phyloP scores from a whole-genome alignment of 164 flowering plant species.

The Dillenia suffruticosa region DNA sequence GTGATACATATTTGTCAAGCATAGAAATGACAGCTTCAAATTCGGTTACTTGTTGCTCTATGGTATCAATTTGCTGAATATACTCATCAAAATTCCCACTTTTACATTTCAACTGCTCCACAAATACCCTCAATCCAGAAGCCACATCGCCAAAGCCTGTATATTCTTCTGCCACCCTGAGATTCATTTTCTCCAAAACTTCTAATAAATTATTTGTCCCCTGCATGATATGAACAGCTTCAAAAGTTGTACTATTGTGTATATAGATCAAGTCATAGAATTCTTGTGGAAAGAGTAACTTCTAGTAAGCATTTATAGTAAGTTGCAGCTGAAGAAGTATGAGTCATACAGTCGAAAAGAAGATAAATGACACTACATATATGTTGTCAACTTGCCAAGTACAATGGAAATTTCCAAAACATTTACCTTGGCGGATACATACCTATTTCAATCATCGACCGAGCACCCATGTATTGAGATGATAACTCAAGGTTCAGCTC shows the following conservation, averaged over 20 bases:
- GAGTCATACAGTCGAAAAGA: too few relatives aligned
- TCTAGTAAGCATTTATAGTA: too few relatives aligned
- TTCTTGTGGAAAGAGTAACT: too few relatives aligned
- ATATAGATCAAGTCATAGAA: too few relatives aligned
- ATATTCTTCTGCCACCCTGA: conserved; percentile 76
- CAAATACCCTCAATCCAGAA: conserved; percentile 80
- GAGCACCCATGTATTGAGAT: too few relatives aligned
- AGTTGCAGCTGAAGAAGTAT: too few relatives aligned
- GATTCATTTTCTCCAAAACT: conserved; percentile 85
- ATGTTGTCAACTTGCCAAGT: too few relatives aligned
- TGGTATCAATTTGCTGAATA: conserved; percentile 72
- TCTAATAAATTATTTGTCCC: conserved; percentile 72
- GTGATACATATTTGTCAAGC: conserved; percentile 67
- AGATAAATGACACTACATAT: too few relatives aligned
- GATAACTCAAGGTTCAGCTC: too few relatives aligned
- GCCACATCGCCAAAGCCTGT: conserved; percentile 79
- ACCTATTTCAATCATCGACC: too few relatives aligned
- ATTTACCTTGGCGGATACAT: too few relatives aligned
- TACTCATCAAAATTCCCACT: conserved; percentile 66
- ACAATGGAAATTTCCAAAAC: too few relatives aligned
- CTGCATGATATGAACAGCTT: conserved; percentile 22
- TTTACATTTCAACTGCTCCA: conserved; percentile 83
- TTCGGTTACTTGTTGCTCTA: conserved; percentile 74
- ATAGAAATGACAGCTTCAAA: conserved; percentile 81
- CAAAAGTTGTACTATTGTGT: background rate